Base-by-base conservation (phyloP, 2,329 filamentous ascomycete genomes). In the Metarhizium rileyi region DNA sequence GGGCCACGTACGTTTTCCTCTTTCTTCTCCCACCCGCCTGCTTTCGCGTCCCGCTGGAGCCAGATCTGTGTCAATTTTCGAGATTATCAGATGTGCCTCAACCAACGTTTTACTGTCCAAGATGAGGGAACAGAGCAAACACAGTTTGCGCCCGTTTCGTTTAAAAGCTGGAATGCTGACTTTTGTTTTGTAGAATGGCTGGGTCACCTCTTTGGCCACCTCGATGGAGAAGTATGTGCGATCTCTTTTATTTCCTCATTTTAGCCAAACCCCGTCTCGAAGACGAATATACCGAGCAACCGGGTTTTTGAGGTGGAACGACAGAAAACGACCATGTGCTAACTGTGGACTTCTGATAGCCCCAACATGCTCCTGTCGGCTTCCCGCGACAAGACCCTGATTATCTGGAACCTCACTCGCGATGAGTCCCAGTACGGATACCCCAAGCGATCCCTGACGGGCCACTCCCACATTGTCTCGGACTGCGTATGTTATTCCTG, bases 401-500 rank as follows among this genome's bases (percentile, higher is more conserved):
- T 98, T 80, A 95, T 98, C 84, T 98, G 93, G 93, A 95, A 96
- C 83, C 83, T 98, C 69, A 97, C 93, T 75, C 91, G 93, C 76
- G 90, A 97, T 75, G 93, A 97, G 79, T 84, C 84, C 72, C 86
- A 88, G 71, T 98, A 97, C 82, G 93, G 93, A 66, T 95, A 95
- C 83, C 93, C 93, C 70, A 97, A 98, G 85, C 86, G 93, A 77
- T 94, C 89, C 70, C 90, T 98, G 64, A 86, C 94, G 78, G 93
- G 93, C 69, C 93, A 98, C 83, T 96, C 90, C 60, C 93, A 98
- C 86, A 98, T 98, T 74, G 90, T 98, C 71, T 97, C 93, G 74
- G 93, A 98, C 86, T 97, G 93, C 78, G 93, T 95, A 93, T 66
- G 88, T 87, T 69, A 57, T 52, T 54, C 33, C 43, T 40, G 27